phyloP scores from a whole-genome alignment of 192 early-diverging fungal species.

The Linnemannia schmuckeri region DNA sequence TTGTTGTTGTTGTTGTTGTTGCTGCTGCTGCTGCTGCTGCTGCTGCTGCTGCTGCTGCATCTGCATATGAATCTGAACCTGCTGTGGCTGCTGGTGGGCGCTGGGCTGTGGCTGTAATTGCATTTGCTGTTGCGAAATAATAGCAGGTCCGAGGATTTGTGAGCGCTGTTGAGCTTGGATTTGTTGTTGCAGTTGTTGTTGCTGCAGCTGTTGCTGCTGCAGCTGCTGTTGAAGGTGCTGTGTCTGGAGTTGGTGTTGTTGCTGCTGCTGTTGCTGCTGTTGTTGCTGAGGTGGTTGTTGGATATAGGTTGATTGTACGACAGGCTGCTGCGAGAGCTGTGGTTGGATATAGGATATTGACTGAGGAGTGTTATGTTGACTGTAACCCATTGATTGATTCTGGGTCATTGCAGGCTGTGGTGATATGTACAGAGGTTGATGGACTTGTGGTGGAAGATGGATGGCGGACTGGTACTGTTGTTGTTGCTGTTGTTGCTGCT shows the following conservation, averaged over 20 bases:
- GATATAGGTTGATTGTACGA: neutral
- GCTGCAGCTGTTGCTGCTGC: constrained; percentile 16
- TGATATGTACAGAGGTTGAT: neutral
- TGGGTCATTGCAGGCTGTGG: neutral
- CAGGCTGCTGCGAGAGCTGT: neutral
- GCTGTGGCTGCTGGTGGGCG: neutral
- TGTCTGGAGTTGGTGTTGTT: constrained; percentile 16
- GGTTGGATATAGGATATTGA: neutral
- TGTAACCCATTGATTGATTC: neutral
- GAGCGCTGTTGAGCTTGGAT: constrained; percentile 23
- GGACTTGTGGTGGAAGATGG: neutral
- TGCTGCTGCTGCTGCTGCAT: constrained; percentile 13
- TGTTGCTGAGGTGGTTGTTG: constrained; percentile 16
- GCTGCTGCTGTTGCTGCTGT: constrained; percentile 24
- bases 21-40: neutral
- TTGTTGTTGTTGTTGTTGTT: neutral
- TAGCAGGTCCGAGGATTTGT: constrained; percentile 5
- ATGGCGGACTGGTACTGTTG: constrained; percentile 14
- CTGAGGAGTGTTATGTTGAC: neutral
- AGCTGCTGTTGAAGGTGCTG: constrained; percentile 26
- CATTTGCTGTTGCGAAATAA: neutral
- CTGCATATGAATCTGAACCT: neutral
- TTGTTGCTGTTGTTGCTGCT: constrained; percentile 21
- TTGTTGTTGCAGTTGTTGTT: constrained; percentile 24
- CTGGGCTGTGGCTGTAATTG: constrained; percentile 12